Evolutionary conservation across 345 rosid species (phyloP).

Genomic region (Pelargonium nanum): DNA sequence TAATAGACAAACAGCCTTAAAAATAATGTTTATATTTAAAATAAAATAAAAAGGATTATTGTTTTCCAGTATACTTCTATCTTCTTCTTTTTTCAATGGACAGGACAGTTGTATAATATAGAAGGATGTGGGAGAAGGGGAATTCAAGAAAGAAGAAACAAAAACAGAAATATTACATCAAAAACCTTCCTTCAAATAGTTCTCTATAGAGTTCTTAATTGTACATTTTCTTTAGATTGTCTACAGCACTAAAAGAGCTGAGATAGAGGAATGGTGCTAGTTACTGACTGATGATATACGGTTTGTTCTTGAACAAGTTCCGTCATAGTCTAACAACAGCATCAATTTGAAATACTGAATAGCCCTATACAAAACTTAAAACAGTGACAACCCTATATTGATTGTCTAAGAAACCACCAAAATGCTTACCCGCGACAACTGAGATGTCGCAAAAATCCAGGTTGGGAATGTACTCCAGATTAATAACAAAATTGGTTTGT

Average conservation of each 20-base stretch:
- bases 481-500: neutral
- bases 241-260: neutral
- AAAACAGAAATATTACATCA: neutral
- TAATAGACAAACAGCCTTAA: neutral
- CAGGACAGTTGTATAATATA: neutral
- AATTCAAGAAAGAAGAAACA: neutral
- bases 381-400: neutral
- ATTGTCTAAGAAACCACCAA: neutral
- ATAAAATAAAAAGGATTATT: too few relatives aligned
- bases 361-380: neutral
- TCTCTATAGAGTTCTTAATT: neutral
- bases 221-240: neutral
- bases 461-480: neutral
- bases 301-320: neutral
- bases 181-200: neutral
- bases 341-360: too few relatives aligned
- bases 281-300: neutral
- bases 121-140: neutral
- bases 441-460: neutral
- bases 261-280: neutral
- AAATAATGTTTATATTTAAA: neutral
- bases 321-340: too few relatives aligned
- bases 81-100: neutral
- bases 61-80: neutral
- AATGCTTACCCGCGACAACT: neutral